Conservation (phyloP, 2,329 filamentous ascomycete genomes). For the Calcarisporium arbuscula region DNA sequence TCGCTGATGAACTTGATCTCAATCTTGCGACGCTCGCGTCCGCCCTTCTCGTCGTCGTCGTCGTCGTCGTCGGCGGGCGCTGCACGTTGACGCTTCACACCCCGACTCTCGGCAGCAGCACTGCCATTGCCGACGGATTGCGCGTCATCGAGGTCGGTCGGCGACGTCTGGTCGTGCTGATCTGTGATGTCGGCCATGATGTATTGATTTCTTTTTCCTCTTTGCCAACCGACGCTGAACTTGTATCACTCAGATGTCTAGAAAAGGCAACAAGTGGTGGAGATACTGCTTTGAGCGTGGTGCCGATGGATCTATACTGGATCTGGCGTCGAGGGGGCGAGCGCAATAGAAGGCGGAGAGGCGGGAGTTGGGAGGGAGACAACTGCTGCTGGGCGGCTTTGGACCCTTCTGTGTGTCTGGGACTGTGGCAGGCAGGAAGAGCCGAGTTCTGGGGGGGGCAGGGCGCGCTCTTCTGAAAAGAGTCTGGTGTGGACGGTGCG, state of each 20-base stretch:
- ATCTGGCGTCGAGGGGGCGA: conserved; percentile 51
- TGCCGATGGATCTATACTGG: conserved; percentile 60
- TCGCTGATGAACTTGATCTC: conserved; percentile 99
- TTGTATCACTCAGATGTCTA: conserved; percentile 17
- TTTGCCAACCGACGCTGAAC: conserved; percentile 8
- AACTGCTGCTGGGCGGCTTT: too few species aligned
- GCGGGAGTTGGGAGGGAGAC: too few species aligned
- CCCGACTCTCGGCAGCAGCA: conserved; percentile 63
- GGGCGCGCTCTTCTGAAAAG: conserved; percentile 27
- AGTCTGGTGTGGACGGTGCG: conserved; percentile 32
- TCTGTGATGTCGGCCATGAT: conserved; percentile 74
- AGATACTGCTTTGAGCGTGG: conserved; percentile 60
- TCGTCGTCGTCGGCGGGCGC: conserved; percentile 88
- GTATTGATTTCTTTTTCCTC: conserved; percentile 6
- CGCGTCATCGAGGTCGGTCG: conserved; percentile 66
- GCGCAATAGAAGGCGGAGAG: too few species aligned
- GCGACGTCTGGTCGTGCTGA: conserved; percentile 70
- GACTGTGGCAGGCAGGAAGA: conserved; percentile 34
- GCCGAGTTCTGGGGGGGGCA: conserved; percentile 32
- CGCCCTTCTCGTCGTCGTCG: conserved; percentile 95
- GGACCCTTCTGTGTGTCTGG: too few species aligned
- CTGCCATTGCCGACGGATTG: conserved; percentile 70
- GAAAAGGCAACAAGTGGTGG: conserved; percentile 53
- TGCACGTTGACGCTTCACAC: conserved; percentile 82
- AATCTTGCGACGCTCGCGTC: conserved; percentile 97